Conservation (phyloP, 2,329 filamentous ascomycete species). For the Furcasterigmium sp. region DNA sequence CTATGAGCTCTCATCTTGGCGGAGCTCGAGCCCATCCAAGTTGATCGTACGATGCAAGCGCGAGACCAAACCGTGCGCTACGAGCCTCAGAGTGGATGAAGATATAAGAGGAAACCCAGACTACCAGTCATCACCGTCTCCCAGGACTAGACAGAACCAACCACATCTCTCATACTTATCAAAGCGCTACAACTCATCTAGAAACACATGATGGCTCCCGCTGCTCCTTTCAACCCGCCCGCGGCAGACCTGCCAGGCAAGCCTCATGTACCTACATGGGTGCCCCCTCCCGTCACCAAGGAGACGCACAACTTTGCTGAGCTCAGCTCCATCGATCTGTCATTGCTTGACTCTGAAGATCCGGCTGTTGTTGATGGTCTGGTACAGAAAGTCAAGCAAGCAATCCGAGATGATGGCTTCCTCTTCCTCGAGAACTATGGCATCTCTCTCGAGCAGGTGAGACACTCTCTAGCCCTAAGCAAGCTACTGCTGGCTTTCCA, state of each 20-base stretch:
- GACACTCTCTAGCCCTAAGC: too few species aligned
- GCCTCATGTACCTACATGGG: slow-evolving; percentile 34
- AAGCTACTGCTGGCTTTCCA: too few species aligned
- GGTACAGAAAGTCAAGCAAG: slow-evolving; percentile 33
- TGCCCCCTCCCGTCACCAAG: slow-evolving; percentile 37
- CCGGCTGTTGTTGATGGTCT: slow-evolving; percentile 34
- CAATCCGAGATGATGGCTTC: slow-evolving; percentile 37
- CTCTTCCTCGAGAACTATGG: slow-evolving; percentile 46
- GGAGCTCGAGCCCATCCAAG: not conserved
- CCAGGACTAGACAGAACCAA: not conserved
- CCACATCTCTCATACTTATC: not conserved
- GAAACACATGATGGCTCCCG: slow-evolving; percentile 16
- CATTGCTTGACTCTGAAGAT: slow-evolving; percentile 35
- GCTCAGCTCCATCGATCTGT: slow-evolving; percentile 36
- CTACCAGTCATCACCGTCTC: too few species aligned
- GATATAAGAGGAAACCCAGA: not conserved
- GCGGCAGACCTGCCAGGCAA: slow-evolving; percentile 30
- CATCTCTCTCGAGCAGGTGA: slow-evolving; percentile 34
- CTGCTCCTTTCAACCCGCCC: slow-evolving; percentile 34
- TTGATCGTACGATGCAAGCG: not conserved
- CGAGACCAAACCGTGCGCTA: too few species aligned
- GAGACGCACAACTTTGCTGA: slow-evolving; percentile 36
- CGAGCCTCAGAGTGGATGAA: too few species aligned
- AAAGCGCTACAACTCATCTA: not conserved
- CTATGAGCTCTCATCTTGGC: not conserved